phyloP scores from a whole-genome alignment of 306 rosid species.

The Calophaca sinica region DNA sequence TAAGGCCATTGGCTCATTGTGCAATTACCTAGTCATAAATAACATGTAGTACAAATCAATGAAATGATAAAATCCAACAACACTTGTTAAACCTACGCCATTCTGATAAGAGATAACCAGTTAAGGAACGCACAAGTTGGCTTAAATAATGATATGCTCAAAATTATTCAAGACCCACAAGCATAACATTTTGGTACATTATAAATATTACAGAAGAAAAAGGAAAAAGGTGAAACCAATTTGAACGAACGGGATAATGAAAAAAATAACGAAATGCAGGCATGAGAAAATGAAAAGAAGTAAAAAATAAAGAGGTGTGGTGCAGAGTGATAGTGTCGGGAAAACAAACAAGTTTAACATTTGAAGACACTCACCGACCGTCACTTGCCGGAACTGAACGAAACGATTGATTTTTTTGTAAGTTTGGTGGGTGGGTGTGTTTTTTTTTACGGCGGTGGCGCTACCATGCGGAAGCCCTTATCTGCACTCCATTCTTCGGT shows the following conservation, averaged over 20 bases:
- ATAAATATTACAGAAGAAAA: background rate
- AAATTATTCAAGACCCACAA: background rate
- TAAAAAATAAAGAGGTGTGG: background rate
- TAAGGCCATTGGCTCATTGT: constrained; percentile 24
- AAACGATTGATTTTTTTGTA: background rate
- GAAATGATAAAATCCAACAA: constrained; percentile 23
- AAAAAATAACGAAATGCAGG: background rate
- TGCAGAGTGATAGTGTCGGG: background rate
- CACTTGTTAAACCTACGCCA: background rate
- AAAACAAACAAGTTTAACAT: background rate
- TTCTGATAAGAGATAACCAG: background rate
- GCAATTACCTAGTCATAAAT: constrained; percentile 2
- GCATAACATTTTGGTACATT: constrained; percentile 14
- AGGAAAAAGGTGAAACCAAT: background rate
- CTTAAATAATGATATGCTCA: background rate
- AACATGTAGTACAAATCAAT: background rate
- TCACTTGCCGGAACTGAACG: background rate
- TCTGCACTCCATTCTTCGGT: background rate
- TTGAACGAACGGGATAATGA: no score
- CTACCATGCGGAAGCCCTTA: constrained; percentile 36
- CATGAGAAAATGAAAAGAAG: background rate
- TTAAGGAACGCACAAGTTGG: background rate
- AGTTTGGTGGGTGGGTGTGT: no score
- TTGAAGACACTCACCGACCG: constrained; percentile 23
- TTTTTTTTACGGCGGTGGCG: constrained; percentile 22